These are phyloP conservation scores for Coleophoma crateriformis DNA, from an alignment of 2,329 filamentous ascomycete genomes.

Conservation along the genomic window DNA sequence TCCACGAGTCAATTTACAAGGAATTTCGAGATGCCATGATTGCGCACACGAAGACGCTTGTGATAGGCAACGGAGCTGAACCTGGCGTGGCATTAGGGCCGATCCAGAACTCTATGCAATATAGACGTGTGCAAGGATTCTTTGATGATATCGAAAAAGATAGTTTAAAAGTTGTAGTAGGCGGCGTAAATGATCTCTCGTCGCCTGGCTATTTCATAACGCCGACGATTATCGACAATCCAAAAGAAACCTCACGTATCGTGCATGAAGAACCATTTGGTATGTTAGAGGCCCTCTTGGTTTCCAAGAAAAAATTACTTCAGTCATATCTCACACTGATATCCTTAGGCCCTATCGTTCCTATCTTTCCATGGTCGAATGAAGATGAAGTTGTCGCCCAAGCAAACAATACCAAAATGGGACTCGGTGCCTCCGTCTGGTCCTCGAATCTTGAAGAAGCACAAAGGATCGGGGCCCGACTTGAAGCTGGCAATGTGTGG, in stretches of 20 bases:
- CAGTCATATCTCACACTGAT: conserved; percentile 23
- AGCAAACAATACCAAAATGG: conserved; percentile 47
- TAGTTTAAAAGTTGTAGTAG: conserved; percentile 43
- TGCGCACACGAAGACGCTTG: conserved; percentile 32
- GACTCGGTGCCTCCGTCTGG: conserved; percentile 55
- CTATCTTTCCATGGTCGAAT: conserved; percentile 52
- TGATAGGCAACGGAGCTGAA: conserved; percentile 28
- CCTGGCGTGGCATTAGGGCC: conserved; percentile 43
- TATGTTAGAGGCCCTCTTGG: neutral
- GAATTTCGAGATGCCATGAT: conserved; percentile 42
- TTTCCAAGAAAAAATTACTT: neutral
- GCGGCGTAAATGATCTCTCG: conserved; percentile 32
- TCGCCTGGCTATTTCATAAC: conserved; percentile 48
- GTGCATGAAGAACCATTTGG: conserved; percentile 56
- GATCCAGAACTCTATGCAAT: conserved; percentile 60
- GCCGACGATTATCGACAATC: conserved; percentile 52
- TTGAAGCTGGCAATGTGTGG: conserved; percentile 57
- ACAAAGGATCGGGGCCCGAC: conserved; percentile 41
- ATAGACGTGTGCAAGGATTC: conserved; percentile 48
- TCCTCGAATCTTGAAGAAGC: conserved; percentile 45
- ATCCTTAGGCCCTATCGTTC: conserved; percentile 53
- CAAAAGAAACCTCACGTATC: conserved; percentile 47
- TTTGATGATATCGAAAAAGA: conserved; percentile 48
- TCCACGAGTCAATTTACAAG: conserved; percentile 54
- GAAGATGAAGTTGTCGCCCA: conserved; percentile 54